Conservation (phyloP, 1,139 yeast genomes). For the Yamadazyma friedrichii region DNA sequence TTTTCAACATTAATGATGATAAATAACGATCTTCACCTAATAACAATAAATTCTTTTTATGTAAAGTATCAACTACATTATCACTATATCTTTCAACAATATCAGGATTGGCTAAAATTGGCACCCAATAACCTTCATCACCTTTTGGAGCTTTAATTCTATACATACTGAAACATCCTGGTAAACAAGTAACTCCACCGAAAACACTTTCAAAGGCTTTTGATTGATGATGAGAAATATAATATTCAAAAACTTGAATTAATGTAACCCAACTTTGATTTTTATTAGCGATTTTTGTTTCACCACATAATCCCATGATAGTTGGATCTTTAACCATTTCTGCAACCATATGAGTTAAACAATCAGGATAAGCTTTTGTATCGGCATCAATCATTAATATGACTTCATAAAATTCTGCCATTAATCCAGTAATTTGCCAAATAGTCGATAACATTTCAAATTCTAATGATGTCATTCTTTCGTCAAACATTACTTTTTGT, state of each 20-base stretch:
- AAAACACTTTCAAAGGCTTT: conserved; percentile 95
- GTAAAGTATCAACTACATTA: conserved; percentile 83
- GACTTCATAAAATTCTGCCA: conserved; percentile 83
- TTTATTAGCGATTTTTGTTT: conserved; percentile 91
- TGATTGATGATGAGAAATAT: conserved; percentile 93
- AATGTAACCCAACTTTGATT: conserved; percentile 87
- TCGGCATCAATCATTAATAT: conserved; percentile 97
- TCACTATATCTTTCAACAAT: conserved; percentile 94
- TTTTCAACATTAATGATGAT: conserved; percentile 83
- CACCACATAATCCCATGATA: conserved; percentile 97
- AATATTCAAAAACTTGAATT: conserved; percentile 95
- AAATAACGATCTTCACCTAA: conserved; percentile 94
- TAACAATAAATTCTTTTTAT: conserved; percentile 80
- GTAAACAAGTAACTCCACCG: conserved; percentile 96
- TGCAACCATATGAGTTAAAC: conserved; percentile 88
- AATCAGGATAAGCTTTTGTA: conserved; percentile 87
- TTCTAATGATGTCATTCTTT: conserved; percentile 94
- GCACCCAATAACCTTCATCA: conserved; percentile 90
- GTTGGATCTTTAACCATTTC: conserved; percentile 88
- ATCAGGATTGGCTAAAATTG: conserved; percentile 93
- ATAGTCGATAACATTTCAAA: conserved; percentile 76
- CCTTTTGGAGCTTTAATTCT: conserved; percentile 94
- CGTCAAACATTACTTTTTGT: conserved; percentile 90
- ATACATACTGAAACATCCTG: conserved; percentile 97
- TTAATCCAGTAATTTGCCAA: conserved; percentile 85